Conservation (phyloP, 2,329 filamentous ascomycete species). For the Cladosporium phlei region DNA sequence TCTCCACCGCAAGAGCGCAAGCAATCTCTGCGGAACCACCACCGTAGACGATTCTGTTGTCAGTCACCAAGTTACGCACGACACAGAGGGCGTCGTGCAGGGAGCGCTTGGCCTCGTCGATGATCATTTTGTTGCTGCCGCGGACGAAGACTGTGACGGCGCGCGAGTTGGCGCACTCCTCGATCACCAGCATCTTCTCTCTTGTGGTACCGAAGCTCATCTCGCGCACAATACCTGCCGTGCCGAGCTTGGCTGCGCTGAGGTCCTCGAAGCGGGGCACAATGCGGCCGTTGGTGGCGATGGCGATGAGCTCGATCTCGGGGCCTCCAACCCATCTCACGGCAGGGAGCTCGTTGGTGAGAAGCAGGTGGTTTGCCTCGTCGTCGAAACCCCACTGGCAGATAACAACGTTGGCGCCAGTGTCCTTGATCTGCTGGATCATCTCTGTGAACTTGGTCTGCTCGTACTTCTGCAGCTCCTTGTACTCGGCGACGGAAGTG, state of each 20-base stretch:
- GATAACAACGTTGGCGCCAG: conserved; percentile 93
- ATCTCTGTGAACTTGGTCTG: conserved; percentile 95
- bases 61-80: conserved; percentile 88
- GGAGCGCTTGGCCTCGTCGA: conserved; percentile 96
- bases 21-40: conserved; percentile 96
- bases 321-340: conserved; percentile 97
- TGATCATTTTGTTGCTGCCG: conserved; percentile 99
- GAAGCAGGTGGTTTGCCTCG: conserved; percentile 92
- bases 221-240: conserved; percentile 83
- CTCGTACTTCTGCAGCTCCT: conserved; percentile 94
- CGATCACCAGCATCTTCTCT: conserved; percentile 99
- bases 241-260: conserved; percentile 83
- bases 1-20: conserved; percentile 92
- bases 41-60: conserved; percentile 96
- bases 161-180: conserved; percentile 96
- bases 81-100: conserved; percentile 97
- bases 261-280: conserved; percentile 96
- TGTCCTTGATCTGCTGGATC: conserved; percentile 97
- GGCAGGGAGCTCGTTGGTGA: conserved; percentile 92
- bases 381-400: conserved; percentile 99
- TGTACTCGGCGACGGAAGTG: conserved; percentile 94
- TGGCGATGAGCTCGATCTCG: conserved; percentile 97
- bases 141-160: conserved; percentile 95
- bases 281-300: conserved; percentile 96
- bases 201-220: conserved; percentile 96